Base-by-base conservation (phyloP, 2,329 filamentous ascomycete species). In the Fusarium sp. region DNA sequence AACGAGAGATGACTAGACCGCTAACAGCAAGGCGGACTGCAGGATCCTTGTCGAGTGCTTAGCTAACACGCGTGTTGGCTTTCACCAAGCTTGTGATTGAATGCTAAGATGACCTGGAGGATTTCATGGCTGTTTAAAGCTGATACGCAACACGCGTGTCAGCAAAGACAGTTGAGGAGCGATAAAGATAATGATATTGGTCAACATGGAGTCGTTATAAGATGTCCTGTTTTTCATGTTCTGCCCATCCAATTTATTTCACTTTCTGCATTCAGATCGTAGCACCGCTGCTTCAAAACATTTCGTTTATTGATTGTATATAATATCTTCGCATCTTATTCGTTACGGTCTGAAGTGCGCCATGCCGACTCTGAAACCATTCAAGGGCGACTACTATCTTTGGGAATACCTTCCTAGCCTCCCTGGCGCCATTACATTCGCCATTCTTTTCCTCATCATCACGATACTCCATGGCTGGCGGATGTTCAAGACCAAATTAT, bases 351-450 rank as follows among this genome's bases (percentile, higher is more conserved):
- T 21, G 7, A 15, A 21, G 3, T 14, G 11, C 10, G 26, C 30
- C 1, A 67, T 68, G 65, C 46, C 65, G 1, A 14, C 19, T 7
- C 30, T 72, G 0, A 45, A 70, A 38, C 57, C 51, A 1, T 62
- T 61, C 2, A 10, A 63, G 6, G 67, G 47, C 1, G 11, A 62
- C 1, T 43, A 53, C 2, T 67, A 68, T 7, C n/a, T 74, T 0
- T 75, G 73, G 72, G 45, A 68, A 15, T 80, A 79, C 17, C 26
- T 74, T 6, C 83, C 85, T 0, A 83, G 81, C 0, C 54, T 85
- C 0, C 74, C 78, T 0, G 82, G 79, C 0, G 83, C 83, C 1
- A 71, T 82, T 17, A 71, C 81, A 4, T 85, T 86, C 56, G 66
- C 77, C 1, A 43, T 80, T 20, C 67, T 87, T 2, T 86, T 86